Percentiles rank a stretch among this genome's conserved stretches.
Conservation (phyloP, 2,329 filamentous ascomycete genomes). For the Pyricularia grisea region DNA sequence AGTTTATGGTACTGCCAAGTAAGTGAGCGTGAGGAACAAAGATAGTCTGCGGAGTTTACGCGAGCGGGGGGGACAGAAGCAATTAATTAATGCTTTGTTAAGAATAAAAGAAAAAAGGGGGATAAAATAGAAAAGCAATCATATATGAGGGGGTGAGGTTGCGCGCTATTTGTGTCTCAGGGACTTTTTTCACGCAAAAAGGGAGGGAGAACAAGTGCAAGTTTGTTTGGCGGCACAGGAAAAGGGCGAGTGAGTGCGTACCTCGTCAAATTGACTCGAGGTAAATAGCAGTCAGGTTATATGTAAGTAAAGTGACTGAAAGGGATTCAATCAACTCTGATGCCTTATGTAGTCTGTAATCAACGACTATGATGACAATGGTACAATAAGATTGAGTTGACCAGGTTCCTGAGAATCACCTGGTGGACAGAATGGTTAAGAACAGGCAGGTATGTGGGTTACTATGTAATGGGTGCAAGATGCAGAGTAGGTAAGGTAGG, state of each 20-base stretch:
- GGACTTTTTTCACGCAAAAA: background rate
- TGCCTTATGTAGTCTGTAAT: too few relatives aligned
- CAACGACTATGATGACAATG: background rate
- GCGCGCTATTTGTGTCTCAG: background rate
- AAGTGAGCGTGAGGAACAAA: background rate
- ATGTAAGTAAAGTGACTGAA: background rate
- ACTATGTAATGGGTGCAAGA: background rate
- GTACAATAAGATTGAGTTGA: background rate
- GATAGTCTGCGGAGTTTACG: background rate
- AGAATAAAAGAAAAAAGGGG: background rate
- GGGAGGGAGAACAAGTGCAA: background rate
- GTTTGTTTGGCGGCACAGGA: background rate
- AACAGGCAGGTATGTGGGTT: background rate
- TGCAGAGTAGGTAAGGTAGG: background rate
- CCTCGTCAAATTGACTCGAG: background rate
- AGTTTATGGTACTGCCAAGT: background rate
- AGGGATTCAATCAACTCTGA: background rate
- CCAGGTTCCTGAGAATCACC: background rate
- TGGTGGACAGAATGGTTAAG: background rate
- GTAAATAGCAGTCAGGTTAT: background rate
- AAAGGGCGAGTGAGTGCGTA: background rate
- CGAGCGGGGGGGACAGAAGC: background rate
- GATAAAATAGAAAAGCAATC: background rate
- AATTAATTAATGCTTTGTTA: background rate
- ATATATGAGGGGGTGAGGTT: background rate